Percentiles rank a stretch among this genome's conserved stretches.
Evolutionary conservation across 192 early-diverging fungal genomes (phyloP).

Genomic region (Coemansia sp.): DNA sequence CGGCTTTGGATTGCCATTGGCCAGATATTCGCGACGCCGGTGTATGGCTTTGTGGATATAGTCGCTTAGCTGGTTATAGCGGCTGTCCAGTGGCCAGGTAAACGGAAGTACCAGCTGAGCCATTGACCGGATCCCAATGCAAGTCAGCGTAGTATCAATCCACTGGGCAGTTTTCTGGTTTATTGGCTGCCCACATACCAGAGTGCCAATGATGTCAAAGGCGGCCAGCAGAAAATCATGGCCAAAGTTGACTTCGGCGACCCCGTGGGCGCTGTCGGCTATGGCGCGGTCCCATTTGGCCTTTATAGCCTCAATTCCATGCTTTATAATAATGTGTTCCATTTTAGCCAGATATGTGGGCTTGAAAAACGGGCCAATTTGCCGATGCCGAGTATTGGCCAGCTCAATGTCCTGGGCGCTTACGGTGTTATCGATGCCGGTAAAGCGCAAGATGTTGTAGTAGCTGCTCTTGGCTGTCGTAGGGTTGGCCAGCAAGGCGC

Average conservation of each 20-base stretch:
- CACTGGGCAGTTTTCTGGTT: slow-evolving; percentile 28
- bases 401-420: slow-evolving; percentile 39
- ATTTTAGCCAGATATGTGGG: slow-evolving; percentile 31
- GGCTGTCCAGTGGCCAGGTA: slow-evolving; percentile 28
- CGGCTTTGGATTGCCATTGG: slow-evolving; percentile 6
- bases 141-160: slow-evolving; percentile 39
- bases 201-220: slow-evolving; percentile 44
- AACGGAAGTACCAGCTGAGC: slow-evolving; percentile 28
- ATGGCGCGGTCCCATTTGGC: slow-evolving; percentile 35
- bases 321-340: slow-evolving; percentile 44
- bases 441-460: slow-evolving; percentile 41
- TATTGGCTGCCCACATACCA: slow-evolving; percentile 40
- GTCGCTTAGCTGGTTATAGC: slow-evolving; percentile 24
- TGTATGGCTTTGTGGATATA: slow-evolving; percentile 38
- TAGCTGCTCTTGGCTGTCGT: slow-evolving; percentile 24
- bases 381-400: slow-evolving; percentile 35
- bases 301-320: slow-evolving; percentile 32
- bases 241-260: slow-evolving; percentile 43
- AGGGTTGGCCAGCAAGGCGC: slow-evolving; percentile 20
- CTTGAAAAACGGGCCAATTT: slow-evolving; percentile 45
- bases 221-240: slow-evolving; percentile 39
- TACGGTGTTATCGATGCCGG: slow-evolving; percentile 43
- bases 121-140: slow-evolving; percentile 40
- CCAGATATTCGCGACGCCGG: slow-evolving; percentile 15
- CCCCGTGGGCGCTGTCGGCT: slow-evolving; percentile 11